Evolutionary conservation across 371 early-diverging fungal species (phyloP), one percentile per base, ranked within the genome.

Genomic region (Syncephalis plumigaleata): DNA sequence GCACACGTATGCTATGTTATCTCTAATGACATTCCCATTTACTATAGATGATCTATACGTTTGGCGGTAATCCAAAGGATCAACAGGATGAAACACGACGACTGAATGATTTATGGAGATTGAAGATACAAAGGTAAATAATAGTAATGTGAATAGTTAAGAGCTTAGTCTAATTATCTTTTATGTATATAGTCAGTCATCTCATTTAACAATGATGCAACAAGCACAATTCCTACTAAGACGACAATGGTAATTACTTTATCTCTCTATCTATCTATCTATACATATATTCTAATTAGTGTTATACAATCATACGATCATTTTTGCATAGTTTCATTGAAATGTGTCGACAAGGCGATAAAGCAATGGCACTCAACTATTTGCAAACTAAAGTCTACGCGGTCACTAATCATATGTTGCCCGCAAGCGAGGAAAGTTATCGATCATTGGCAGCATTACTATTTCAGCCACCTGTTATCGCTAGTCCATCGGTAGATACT

Each of bases 31-130:
- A n/a, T n/a, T n/a, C n/a, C n/a, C n/a, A n/a, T n/a, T n/a, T n/a
- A n/a, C n/a, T n/a, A 5, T 17, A 57, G 44, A 56, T 65, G 0
- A 81, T 87, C 24, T 89, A 80, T 59, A 50, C 89, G 39, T 89
- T 90, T 66, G 93, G 91, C 9, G 93, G 93, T 11, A 88, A 88
- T 53, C 87, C 88, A 9, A 85, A 86, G 0, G 80, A 74, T 25
- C 45, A 51, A 3, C 55, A 51, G 9, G 62, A 74, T 36, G 52
- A 62, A 15, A 67, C 59, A 47, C 55, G 67, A 51, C 67, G 91
- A 13, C 56, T 91, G 21, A 75, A 84, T 49, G 91, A 91, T 56
- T 81, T 91, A 52, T 91, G 91, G 91, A 73, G 78, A 48, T 63
- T 91, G 17, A 59, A 58, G 11, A 59, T 91, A 18, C 55, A 60